A percentile compares a stretch with the other conserved stretches of the same genome.
phyloP scores from a whole-genome alignment of 2,329 filamentous ascomycete genomes.

The Fusarium fujikuroi region DNA sequence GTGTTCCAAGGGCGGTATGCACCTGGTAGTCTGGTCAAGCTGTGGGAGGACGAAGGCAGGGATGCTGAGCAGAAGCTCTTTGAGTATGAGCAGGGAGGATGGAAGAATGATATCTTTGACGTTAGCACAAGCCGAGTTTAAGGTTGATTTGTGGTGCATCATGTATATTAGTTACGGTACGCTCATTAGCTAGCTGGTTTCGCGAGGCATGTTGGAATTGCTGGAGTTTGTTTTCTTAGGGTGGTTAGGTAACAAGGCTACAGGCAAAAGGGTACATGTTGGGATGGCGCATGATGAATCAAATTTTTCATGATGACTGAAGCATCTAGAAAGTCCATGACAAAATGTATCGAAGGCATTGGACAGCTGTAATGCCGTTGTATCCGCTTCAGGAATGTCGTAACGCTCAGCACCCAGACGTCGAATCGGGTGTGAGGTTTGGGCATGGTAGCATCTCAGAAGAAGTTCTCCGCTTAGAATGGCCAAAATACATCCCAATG shows the following conservation, averaged over 20 bases:
- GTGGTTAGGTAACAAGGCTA: background rate
- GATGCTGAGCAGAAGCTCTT: conserved; percentile 78
- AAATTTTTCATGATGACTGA: background rate
- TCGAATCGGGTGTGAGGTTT: background rate
- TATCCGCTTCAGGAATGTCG: conserved; percentile 14
- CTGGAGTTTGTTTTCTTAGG: conserved; percentile 13
- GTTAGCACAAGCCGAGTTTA: conserved; percentile 51
- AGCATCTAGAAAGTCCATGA: conserved; percentile 11
- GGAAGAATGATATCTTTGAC: conserved; percentile 88
- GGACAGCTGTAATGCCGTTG: background rate
- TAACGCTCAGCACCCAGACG: background rate
- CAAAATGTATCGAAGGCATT: background rate
- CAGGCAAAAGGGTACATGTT: conserved; percentile 16
- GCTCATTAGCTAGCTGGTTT: conserved; percentile 21
- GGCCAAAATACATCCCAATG: background rate
- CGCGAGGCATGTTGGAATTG: conserved; percentile 24
- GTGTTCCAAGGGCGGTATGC: conserved; percentile 88
- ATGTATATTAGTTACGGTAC: conserved; percentile 9
- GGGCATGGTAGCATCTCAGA: conserved; percentile 16
- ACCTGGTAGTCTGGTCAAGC: conserved; percentile 85
- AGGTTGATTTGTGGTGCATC: background rate
- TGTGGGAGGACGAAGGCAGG: conserved; percentile 86
- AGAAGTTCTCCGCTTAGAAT: conserved; percentile 2
- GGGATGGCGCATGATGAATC: conserved; percentile 20
- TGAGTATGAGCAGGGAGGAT: conserved; percentile 76